These are phyloP conservation scores for Hypomontagnella monticulosa DNA, from an alignment of 495 filamentous ascomycete genomes.

Conservation along the genomic window DNA sequence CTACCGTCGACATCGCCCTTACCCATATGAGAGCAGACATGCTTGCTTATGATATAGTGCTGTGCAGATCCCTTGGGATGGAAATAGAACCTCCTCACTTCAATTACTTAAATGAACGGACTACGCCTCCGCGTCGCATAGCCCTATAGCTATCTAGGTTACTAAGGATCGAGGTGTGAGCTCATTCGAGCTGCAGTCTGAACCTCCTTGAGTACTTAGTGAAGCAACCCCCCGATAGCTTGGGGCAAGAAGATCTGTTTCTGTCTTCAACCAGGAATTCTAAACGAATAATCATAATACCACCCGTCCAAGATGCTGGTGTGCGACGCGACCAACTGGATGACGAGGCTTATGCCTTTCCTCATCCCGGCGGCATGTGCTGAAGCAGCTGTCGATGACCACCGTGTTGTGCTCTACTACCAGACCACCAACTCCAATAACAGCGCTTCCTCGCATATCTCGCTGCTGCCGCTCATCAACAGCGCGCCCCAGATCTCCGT, in stretches of 20 bases:
- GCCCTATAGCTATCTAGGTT: conserved; percentile 8
- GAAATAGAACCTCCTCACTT: neutral
- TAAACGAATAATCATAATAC: neutral
- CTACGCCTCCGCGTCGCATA: conserved; percentile 24
- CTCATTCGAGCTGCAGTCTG: conserved; percentile 6
- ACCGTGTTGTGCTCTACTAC: conserved; percentile 71
- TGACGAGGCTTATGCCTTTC: conserved; percentile 30
- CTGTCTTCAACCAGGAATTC: neutral
- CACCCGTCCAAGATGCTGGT: conserved; percentile 25
- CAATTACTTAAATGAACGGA: conserved; percentile 11
- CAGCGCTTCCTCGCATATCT: conserved; percentile 67
- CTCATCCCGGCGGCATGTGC: conserved; percentile 19
- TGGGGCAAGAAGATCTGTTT: too few species aligned
- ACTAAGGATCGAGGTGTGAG: conserved; percentile 15
- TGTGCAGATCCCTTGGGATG: conserved; percentile 23
- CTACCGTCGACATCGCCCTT: conserved; percentile 18
- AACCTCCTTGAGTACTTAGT: conserved; percentile 14
- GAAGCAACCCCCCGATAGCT: conserved; percentile 5
- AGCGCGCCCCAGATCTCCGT: conserved; percentile 56
- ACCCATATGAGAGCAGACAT: neutral
- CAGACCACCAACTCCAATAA: conserved; percentile 72
- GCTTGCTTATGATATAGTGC: conserved; percentile 4
- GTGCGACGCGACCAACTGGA: conserved; percentile 21
- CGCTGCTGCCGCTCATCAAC: conserved; percentile 75
- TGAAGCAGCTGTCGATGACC: conserved; percentile 31